Base-by-base conservation (phyloP, 2,329 filamentous ascomycete genomes). In the Beauveria pseudobassiana region DNA sequence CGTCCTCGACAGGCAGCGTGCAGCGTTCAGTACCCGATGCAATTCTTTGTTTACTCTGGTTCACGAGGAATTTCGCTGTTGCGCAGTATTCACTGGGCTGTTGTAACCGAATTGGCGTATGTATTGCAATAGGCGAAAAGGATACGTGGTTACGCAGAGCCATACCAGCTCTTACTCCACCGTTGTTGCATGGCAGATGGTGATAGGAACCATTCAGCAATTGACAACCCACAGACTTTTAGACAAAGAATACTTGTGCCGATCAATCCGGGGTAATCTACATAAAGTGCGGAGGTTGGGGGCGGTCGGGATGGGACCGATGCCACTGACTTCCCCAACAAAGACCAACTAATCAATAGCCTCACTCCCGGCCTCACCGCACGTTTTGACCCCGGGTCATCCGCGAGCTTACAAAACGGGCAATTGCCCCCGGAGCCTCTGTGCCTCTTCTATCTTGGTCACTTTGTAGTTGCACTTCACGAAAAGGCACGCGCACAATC, bases 291-390 rank as follows among this genome's bases (percentile, higher is more conserved):
- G 40, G 57, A 53, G 28, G 40, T 53, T 60, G 49, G 57, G 53
- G 38, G 38, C 38, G 40, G 49, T 20, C 49, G 20, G 18, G 49
- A 34, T 26, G 34, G 56, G 46, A 26, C 46, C 57, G 22, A 60
- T 53, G 40, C 24, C 18, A 53, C 28, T n/a, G 20, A 10, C 26
- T 38, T 60, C 26, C 57, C 49, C 57, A 60, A 60, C 57, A 60
- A 53, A 60, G 26, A 34, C 18, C 50, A 16, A 46, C 57, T 60
- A 34, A 34, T 34, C 12, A 34, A 34, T 34, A 53, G 57, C 26
- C 28, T 60, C 49, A 46, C 40, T 43, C 38, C 57, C n/a, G 40
- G 46, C 40, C 57, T 60, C 57, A 60, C 57, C 49, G 49, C 57
- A 60, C 22, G 46, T 52, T 53, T 14, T 16, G 18, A 9, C 7